Percentiles rank a stretch among this genome's conserved stretches.
Conservation (phyloP, 768 basidiomycete genomes). For the Exidia glandulosa region DNA sequence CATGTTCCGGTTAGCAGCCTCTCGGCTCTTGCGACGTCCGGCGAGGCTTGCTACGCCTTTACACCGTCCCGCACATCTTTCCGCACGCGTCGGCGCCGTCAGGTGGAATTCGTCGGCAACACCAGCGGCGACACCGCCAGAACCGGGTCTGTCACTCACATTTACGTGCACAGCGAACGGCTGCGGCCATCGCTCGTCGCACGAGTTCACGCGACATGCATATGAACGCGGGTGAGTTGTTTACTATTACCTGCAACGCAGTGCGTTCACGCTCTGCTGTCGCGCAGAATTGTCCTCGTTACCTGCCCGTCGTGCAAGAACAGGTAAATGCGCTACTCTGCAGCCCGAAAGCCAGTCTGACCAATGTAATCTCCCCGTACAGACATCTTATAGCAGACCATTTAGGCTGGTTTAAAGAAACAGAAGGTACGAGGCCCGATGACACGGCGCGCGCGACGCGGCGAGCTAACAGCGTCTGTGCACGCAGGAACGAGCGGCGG, state of each 20-base stretch:
- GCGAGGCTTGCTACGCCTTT: too few relatives aligned
- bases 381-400: constrained; percentile 86
- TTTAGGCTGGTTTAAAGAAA: constrained; percentile 83
- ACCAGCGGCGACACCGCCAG: constrained; percentile 10
- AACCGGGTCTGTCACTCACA: constrained; percentile 61
- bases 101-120: not conserved
- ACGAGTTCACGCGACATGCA: constrained; percentile 73
- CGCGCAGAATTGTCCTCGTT: constrained; percentile 56
- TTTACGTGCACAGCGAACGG: constrained; percentile 76
- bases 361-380: not conserved
- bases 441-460: not conserved
- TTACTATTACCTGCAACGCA: not conserved
- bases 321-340: constrained; percentile 39
- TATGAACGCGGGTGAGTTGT: constrained; percentile 55
- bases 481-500: constrained; percentile 46
- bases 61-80: too few relatives aligned
- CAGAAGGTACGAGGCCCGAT: constrained; percentile 12
- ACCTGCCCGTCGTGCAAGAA: constrained; percentile 88
- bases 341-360: not conserved
- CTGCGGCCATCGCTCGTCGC: constrained; percentile 73
- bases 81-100: too few relatives aligned
- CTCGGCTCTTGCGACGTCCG: too few relatives aligned
- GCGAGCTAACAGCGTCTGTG: not conserved
- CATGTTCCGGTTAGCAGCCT: too few relatives aligned
- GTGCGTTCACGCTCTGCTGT: not conserved